These are phyloP conservation scores for Cucurbitaria berberidis DNA, from an alignment of 2,329 filamentous ascomycete genomes.

Conservation along the genomic window DNA sequence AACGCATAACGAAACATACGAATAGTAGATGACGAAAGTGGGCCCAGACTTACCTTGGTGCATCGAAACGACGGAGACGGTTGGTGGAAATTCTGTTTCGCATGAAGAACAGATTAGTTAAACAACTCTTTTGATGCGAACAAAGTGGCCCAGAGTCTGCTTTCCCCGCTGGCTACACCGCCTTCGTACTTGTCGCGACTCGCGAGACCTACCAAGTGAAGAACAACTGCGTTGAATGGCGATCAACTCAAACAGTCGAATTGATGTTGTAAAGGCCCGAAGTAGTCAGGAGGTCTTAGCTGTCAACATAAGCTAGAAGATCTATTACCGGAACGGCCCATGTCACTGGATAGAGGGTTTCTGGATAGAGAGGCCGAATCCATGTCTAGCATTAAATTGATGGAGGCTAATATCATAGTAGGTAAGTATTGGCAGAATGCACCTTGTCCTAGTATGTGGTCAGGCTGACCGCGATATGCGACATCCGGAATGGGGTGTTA, in stretches of 20 bases:
- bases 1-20: slow-evolving; percentile 18
- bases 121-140: slow-evolving; percentile 7
- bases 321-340: not conserved
- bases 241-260: not conserved
- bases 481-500: slow-evolving; percentile 2
- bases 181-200: too few relatives aligned
- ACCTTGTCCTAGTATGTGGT: not conserved
- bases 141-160: not conserved
- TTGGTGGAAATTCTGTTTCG: slow-evolving; percentile 15
- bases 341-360: too few relatives aligned
- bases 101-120: slow-evolving; percentile 12
- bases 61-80: slow-evolving; percentile 1
- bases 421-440: slow-evolving; percentile 1
- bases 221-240: not conserved
- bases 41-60: slow-evolving; percentile 2
- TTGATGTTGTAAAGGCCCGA: not conserved
- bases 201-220: not conserved
- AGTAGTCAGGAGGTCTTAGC: too few relatives aligned
- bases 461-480: not conserved
- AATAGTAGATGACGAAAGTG: slow-evolving; percentile 2
- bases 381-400: slow-evolving; percentile 8
- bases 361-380: slow-evolving; percentile 5
- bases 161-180: too few relatives aligned
- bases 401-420: slow-evolving; percentile 8
- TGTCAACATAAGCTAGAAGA: too few relatives aligned